Evolutionary conservation across 2,329 filamentous ascomycete genomes (phyloP).

Genomic region (Dothidotthia symphoricarpi): DNA sequence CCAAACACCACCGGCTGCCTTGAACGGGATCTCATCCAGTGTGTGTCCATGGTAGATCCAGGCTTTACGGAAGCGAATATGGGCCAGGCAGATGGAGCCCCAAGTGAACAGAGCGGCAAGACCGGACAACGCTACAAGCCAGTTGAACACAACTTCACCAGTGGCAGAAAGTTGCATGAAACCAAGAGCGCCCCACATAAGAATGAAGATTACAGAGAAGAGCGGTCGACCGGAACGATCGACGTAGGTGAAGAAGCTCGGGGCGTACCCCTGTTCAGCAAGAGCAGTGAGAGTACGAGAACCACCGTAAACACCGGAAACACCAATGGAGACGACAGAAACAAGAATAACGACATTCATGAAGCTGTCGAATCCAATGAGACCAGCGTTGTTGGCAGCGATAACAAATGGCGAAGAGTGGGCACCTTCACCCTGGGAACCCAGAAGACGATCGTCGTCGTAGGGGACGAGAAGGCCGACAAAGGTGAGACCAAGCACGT

Average conservation of each 20-base stretch:
- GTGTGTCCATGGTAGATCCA: slow-evolving; percentile 42
- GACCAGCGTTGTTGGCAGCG: slow-evolving; percentile 60
- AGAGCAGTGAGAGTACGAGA: slow-evolving; percentile 59
- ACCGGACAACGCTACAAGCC: slow-evolving; percentile 74
- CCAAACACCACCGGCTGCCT: slow-evolving; percentile 41
- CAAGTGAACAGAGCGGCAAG: slow-evolving; percentile 76
- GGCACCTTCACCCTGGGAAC: slow-evolving; percentile 30
- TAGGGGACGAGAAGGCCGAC: slow-evolving; percentile 46
- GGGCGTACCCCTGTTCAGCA: slow-evolving; percentile 63
- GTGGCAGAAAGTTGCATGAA: slow-evolving; percentile 58
- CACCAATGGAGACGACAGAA: slow-evolving; percentile 59
- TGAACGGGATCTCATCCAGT: slow-evolving; percentile 49
- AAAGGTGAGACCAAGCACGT: slow-evolving; percentile 46
- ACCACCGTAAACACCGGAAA: slow-evolving; percentile 58
- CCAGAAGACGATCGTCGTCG: slow-evolving; percentile 37
- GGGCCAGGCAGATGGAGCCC: slow-evolving; percentile 73
- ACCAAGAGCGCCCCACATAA: slow-evolving; percentile 67
- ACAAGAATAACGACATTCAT: slow-evolving; percentile 67
- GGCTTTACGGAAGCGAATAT: slow-evolving; percentile 66
- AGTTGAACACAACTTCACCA: slow-evolving; percentile 63
- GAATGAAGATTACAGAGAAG: slow-evolving; percentile 67
- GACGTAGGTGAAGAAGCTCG: slow-evolving; percentile 73
- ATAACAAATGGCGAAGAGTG: slow-evolving; percentile 65
- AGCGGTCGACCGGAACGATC: slow-evolving; percentile 80
- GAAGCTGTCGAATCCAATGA: slow-evolving; percentile 60